These are phyloP conservation scores for Colletotrichum nymphaeae DNA, from an alignment of 2,329 filamentous ascomycete genomes.

Conservation along the genomic window DNA sequence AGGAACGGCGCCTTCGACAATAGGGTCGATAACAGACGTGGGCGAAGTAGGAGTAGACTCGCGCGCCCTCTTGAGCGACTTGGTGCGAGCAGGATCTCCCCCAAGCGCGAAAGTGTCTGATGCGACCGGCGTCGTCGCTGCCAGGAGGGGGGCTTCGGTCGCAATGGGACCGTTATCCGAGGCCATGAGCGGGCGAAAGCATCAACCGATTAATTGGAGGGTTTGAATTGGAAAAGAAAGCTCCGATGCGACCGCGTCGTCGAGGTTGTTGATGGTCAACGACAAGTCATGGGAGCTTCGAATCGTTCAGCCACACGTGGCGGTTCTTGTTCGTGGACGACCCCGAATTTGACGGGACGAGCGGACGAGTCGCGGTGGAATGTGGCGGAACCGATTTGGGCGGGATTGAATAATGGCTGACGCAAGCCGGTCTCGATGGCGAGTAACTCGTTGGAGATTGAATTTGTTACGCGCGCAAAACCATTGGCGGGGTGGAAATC, in stretches of 20 bases:
- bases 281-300: slow-evolving; percentile 33
- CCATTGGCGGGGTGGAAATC: neutral
- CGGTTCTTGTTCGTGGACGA: slow-evolving; percentile 29
- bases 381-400: slow-evolving; percentile 27
- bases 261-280: slow-evolving; percentile 24
- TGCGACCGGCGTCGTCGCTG: slow-evolving; percentile 49
- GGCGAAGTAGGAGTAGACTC: slow-evolving; percentile 55
- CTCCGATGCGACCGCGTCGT: slow-evolving; percentile 26
- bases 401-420: slow-evolving; percentile 25
- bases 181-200: slow-evolving; percentile 55
- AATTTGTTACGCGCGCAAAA: slow-evolving; percentile 5
- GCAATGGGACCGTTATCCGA: slow-evolving; percentile 64
- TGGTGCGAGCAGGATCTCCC: slow-evolving; percentile 48
- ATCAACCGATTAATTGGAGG: slow-evolving; percentile 24
- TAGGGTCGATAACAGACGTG: slow-evolving; percentile 42
- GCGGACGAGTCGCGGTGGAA: slow-evolving; percentile 33
- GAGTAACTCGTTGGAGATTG: neutral
- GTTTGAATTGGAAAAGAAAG: neutral
- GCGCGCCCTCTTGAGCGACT: slow-evolving; percentile 55
- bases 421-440: slow-evolving; percentile 4
- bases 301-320: slow-evolving; percentile 35
- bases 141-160: slow-evolving; percentile 59
- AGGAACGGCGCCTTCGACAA: slow-evolving; percentile 20
- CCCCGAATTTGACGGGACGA: slow-evolving; percentile 35
- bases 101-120: slow-evolving; percentile 52